Evolutionary conservation across 2,329 filamentous ascomycete genomes (phyloP), one percentile per base, ranked within the genome.

Genomic region (Lachnellula cervina): DNA sequence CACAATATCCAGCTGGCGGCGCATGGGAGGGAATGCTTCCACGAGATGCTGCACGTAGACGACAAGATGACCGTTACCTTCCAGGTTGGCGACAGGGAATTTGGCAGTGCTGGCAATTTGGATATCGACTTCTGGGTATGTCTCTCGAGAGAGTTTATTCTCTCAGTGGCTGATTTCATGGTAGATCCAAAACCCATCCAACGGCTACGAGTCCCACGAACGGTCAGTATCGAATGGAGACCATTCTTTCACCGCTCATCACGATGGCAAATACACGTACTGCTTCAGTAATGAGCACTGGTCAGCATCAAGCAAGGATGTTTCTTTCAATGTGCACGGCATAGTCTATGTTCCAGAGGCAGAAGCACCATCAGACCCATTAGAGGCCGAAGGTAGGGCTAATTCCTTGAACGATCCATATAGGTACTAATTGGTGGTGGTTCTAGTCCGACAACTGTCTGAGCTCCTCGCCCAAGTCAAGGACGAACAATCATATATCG

Each of bases 281-380:
- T 99, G 94, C 84, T 99, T 99, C 78, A 95, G 94, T 76, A 99
- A 99, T 76, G 93, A 97, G 79, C 88, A 94, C 73, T 99, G 93
- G 91, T 89, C 90, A 57, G 91, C 92, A 57, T 90, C 90, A 73
- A 95, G 85, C 71, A 99, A 99, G 77, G 94, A 99, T 74, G 93
- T 99, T 52, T 96, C 90, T 55, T 99, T 99, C 84, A 99, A 99
- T 73, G 94, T 99, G 51, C 94, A 99, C 76, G 94, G 94, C 66
- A 90, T 99, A 63, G 93, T 99, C 70, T 99, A 97, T 75, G 91
- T 99, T 51, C 88, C 89, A 54, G 94, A 97, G 74, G 79, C 82
- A 58, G 93, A 97, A 67, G 81, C 87, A 58, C 83, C 89, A 28
- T 82, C 88, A 66, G 93, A 97, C 70, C 94, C 94, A 19, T 79